Percentiles rank a stretch among this genome's conserved stretches.
Conservation (phyloP, 176 grass and related monocot species). For the Oryza glumipatula region DNA sequence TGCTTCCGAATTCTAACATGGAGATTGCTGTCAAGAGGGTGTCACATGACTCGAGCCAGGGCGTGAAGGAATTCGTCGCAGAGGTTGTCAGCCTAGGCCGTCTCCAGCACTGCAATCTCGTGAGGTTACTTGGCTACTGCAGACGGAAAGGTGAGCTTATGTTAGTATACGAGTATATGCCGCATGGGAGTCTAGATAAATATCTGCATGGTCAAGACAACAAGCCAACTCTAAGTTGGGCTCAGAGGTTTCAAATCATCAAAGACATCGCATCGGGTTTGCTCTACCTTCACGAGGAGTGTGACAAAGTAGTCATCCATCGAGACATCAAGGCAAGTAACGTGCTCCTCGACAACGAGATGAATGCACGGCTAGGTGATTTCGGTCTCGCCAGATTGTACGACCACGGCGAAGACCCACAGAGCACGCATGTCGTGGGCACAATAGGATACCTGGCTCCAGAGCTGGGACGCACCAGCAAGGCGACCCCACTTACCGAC, state of each 20-base stretch:
- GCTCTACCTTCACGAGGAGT: conserved; percentile 44
- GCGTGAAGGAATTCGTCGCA: conserved; percentile 22
- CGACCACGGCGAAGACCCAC: conserved; percentile 37
- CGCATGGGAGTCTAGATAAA: not conserved
- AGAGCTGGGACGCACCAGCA: conserved; percentile 37
- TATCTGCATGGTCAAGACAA: not conserved
- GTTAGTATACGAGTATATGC: not conserved
- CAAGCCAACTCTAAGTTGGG: conserved; percentile 7
- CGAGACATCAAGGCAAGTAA: conserved; percentile 76
- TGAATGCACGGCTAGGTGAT: conserved; percentile 39
- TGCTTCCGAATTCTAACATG: not conserved
- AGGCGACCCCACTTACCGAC: conserved; percentile 27
- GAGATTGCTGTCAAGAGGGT: conserved; percentile 31
- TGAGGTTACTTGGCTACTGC: conserved; percentile 32
- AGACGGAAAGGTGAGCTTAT: conserved; percentile 19
- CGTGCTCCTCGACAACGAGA: conserved; percentile 56
- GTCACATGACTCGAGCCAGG: conserved; percentile 32
- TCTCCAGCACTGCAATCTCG: conserved; percentile 32
- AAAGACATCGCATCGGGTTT: conserved; percentile 23
- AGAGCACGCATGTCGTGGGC: conserved; percentile 37
- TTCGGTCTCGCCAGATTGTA: conserved; percentile 52
- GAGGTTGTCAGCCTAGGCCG: conserved; percentile 33
- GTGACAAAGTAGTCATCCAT: conserved; percentile 56
- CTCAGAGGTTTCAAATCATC: conserved; percentile 27
- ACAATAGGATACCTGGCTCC: conserved; percentile 54